A percentile compares a stretch with the other conserved stretches of the same genome.
phyloP scores from a whole-genome alignment of 257 asterid species.

The Rehmannia glutinosa region DNA sequence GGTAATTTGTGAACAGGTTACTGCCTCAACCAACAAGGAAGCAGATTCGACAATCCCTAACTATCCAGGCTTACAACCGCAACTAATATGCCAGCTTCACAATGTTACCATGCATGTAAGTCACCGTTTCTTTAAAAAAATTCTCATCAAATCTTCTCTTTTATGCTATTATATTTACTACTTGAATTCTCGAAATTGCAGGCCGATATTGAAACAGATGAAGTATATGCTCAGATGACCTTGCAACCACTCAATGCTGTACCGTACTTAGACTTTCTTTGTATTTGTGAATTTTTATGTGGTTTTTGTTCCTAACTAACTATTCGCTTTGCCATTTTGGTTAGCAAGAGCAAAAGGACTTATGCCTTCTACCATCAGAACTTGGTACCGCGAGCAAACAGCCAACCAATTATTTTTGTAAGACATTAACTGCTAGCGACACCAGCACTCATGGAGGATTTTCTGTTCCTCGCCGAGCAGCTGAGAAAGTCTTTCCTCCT shows the following conservation, averaged over 20 bases:
- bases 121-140: no score
- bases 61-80: constrained; percentile 89
- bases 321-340: constrained; percentile 3
- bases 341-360: constrained; percentile 95
- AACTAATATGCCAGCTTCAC: constrained; percentile 94
- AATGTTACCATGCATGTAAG: constrained; percentile 95
- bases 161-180: no score
- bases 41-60: constrained; percentile 71
- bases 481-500: constrained; percentile 97
- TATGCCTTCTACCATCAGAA: constrained; percentile 80
- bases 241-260: constrained; percentile 89
- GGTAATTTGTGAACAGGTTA: constrained; percentile 41
- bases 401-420: constrained; percentile 87
- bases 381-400: constrained; percentile 88
- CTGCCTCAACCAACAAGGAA: constrained; percentile 96
- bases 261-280: constrained; percentile 16
- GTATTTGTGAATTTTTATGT: constrained; percentile 6
- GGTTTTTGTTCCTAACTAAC: background rate
- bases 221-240: constrained; percentile 94
- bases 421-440: constrained; percentile 93
- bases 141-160: no score
- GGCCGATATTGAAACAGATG: constrained; percentile 96
- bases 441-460: constrained; percentile 99
- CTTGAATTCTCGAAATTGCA: no score
- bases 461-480: constrained; percentile 97